These are phyloP conservation scores for Quercus variabilis DNA, from an alignment of 306 rosid species.

Conservation along the genomic window DNA sequence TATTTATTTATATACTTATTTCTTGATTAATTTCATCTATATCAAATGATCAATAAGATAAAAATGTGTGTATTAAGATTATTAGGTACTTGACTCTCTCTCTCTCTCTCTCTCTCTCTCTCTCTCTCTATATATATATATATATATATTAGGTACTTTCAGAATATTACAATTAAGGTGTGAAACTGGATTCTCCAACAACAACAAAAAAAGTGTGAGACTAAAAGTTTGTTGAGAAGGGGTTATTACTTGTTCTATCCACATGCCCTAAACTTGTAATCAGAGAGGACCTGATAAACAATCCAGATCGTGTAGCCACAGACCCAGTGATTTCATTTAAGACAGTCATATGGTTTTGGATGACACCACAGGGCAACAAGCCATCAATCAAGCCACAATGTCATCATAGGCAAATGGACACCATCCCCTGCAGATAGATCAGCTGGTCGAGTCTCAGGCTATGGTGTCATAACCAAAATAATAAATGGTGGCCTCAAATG, in stretches of 20 bases:
- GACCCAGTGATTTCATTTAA: slow-evolving; percentile 46
- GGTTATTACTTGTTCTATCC: too few species aligned
- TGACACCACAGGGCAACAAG: slow-evolving; percentile 53
- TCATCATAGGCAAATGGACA: slow-evolving; percentile 38
- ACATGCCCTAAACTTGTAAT: slow-evolving; percentile 27
- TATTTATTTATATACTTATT: too few species aligned
- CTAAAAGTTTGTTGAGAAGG: background rate
- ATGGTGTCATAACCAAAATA: slow-evolving; percentile 47
- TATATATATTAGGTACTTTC: too few species aligned
- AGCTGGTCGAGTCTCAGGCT: slow-evolving; percentile 35
- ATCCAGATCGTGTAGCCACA: slow-evolving; percentile 53
- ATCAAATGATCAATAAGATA: too few species aligned
- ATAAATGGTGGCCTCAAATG: slow-evolving; percentile 55
- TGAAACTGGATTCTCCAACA: too few species aligned
- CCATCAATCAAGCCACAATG: slow-evolving; percentile 54
- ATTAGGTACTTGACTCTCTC: too few species aligned
- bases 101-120: too few species aligned
- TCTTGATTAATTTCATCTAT: too few species aligned
- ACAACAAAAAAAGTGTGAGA: too few species aligned
- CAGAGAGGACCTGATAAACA: slow-evolving; percentile 39
- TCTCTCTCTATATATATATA: too few species aligned
- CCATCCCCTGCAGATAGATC: slow-evolving; percentile 31
- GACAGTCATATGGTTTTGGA: slow-evolving; percentile 71
- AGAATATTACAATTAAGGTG: too few species aligned
- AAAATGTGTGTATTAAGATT: too few species aligned